phyloP scores from a whole-genome alignment of 257 asterid genomes.

The Solanum pinnatisectum region DNA sequence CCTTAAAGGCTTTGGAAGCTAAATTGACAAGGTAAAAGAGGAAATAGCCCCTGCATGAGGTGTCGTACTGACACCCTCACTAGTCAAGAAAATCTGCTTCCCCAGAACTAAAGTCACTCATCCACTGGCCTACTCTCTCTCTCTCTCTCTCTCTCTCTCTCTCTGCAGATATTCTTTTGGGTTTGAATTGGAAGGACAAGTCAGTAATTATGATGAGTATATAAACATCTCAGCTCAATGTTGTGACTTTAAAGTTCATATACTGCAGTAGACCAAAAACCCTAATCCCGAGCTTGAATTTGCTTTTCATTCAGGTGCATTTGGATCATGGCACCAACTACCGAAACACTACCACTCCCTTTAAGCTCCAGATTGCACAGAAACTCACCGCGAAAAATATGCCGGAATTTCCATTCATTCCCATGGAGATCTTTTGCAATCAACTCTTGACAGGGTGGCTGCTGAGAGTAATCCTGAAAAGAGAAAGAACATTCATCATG shows the following conservation, averaged over 20 bases:
- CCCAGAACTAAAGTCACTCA: not conserved
- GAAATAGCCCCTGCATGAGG: not conserved
- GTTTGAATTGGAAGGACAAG: not conserved
- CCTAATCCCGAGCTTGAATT: not conserved
- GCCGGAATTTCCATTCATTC: conserved; percentile 95
- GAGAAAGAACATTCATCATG: not conserved
- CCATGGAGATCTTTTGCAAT: conserved; percentile 96
- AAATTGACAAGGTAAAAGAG: not conserved
- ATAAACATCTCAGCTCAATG: not conserved
- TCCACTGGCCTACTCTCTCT: not conserved
- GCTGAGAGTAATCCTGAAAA: conserved; percentile 75
- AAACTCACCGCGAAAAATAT: conserved; percentile 79
- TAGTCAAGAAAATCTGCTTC: not conserved
- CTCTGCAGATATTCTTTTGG: not conserved
- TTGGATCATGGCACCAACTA: not conserved
- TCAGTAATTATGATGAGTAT: not conserved
- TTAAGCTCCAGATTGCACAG: not conserved
- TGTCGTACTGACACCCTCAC: not conserved
- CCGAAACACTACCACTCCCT: not conserved
- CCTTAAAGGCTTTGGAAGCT: not conserved
- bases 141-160: not conserved
- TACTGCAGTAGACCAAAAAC: not conserved
- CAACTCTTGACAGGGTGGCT: conserved; percentile 89
- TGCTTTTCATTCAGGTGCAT: not conserved
- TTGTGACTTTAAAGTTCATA: not conserved